Evolutionary conservation across 2,329 filamentous ascomycete genomes (phyloP).

Genomic region (Capronia epimyces): DNA sequence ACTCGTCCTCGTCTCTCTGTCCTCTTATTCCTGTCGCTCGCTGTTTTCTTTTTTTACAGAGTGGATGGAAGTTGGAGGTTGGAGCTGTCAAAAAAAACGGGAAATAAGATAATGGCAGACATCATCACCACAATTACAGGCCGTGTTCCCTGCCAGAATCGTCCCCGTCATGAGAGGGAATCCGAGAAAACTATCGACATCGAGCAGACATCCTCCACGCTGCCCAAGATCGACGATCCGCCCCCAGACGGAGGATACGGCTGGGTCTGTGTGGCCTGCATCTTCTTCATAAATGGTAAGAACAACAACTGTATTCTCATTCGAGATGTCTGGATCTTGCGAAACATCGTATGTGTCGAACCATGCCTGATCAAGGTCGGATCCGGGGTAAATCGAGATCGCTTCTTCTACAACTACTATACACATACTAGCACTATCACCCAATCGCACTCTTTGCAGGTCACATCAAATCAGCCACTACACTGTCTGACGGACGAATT

Average conservation of each 20-base stretch:
- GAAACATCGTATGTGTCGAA: neutral
- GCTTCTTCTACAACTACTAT: too few relatives aligned
- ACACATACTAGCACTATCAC: conserved; percentile 5
- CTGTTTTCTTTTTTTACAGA: neutral
- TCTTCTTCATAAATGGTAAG: conserved; percentile 54
- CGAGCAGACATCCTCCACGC: conserved; percentile 13
- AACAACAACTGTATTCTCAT: neutral
- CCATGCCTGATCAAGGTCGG: conserved; percentile 5
- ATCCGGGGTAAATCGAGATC: conserved; percentile 7
- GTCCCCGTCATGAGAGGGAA: conserved; percentile 5
- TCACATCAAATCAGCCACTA: neutral
- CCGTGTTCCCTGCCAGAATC: neutral
- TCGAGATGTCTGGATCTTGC: neutral
- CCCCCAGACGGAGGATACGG: conserved; percentile 56
- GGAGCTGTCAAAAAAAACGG: neutral
- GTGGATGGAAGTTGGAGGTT: neutral
- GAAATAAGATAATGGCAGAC: conserved; percentile 19
- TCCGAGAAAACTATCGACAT: conserved; percentile 18
- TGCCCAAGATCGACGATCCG: conserved; percentile 29
- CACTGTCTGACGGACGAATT: neutral
- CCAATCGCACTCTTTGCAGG: conserved; percentile 7
- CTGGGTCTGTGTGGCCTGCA: conserved; percentile 55
- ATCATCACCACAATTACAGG: conserved; percentile 4
- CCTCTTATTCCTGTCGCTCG: neutral
- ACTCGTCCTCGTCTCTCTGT: neutral